Percentiles rank a stretch among this genome's conserved stretches.
These are phyloP conservation scores for Teratosphaeria gauchensis DNA, from an alignment of 2,329 filamentous ascomycete species.

Conservation along the genomic window DNA sequence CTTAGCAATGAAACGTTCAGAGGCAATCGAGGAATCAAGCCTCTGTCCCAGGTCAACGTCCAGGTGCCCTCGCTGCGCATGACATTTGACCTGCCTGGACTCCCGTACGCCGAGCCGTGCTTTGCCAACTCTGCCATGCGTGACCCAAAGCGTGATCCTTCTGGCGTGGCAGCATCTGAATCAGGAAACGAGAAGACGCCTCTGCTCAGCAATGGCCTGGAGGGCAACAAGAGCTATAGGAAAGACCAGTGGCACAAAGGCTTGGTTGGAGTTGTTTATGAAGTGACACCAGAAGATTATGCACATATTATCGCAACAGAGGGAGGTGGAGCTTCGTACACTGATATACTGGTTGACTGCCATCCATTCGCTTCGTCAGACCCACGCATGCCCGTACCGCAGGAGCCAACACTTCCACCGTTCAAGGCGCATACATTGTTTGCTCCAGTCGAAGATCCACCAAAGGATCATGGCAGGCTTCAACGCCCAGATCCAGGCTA, in stretches of 20 bases:
- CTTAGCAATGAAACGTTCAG: conserved; percentile 71
- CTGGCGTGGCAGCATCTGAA: conserved; percentile 14
- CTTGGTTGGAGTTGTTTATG: conserved; percentile 88
- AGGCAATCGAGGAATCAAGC: conserved; percentile 66
- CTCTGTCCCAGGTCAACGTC: conserved; percentile 72
- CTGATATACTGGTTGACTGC: conserved; percentile 73
- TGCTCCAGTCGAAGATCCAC: conserved; percentile 43
- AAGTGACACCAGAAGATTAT: conserved; percentile 77
- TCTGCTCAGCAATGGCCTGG: conserved; percentile 14
- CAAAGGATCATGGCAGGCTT: conserved; percentile 33
- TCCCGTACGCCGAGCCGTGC: conserved; percentile 83
- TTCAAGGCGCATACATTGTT: conserved; percentile 84
- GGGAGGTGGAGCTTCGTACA: conserved; percentile 75
- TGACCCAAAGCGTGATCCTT: conserved; percentile 29
- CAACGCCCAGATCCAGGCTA: conserved; percentile 58
- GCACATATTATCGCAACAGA: conserved; percentile 81
- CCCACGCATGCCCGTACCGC: conserved; percentile 49
- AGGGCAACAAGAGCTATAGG: conserved; percentile 31
- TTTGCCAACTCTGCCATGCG: conserved; percentile 72
- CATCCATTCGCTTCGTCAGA: conserved; percentile 52
- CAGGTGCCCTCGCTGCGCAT: conserved; percentile 67
- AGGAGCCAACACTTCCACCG: conserved; percentile 50
- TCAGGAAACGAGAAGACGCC: conserved; percentile 15
- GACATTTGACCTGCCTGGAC: conserved; percentile 74
- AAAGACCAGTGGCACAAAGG: conserved; percentile 58